phyloP scores from a whole-genome alignment of 768 basidiomycete species.

The Leccinum longicurvipes region DNA sequence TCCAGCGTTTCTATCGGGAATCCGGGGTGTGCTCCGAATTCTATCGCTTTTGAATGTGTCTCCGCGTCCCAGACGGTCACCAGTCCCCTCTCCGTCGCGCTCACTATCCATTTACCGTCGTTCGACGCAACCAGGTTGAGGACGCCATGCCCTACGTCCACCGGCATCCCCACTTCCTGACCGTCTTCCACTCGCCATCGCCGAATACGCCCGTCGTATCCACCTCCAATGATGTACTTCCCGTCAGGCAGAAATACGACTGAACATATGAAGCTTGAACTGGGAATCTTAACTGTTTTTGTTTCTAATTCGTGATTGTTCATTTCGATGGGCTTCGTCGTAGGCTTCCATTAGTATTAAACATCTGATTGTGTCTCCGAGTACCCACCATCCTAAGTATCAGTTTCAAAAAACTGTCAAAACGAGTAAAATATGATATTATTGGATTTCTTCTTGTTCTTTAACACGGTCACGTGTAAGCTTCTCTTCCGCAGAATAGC shows the following conservation, averaged over 20 bases:
- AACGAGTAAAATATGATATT: too few species aligned
- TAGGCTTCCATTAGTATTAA: not conserved
- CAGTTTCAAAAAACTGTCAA: too few species aligned
- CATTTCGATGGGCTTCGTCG: not conserved
- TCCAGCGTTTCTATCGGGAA: constrained; percentile 1
- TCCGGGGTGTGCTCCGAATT: constrained; percentile 1
- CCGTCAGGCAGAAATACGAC: not conserved
- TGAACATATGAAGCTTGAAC: not conserved
- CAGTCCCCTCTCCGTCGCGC: not conserved
- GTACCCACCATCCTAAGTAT: not conserved
- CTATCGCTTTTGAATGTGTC: not conserved
- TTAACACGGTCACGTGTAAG: not conserved
- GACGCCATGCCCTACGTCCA: not conserved
- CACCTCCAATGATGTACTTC: constrained; percentile 2
- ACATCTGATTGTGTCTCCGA: not conserved
- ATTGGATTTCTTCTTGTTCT: not conserved
- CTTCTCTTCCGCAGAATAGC: too few species aligned
- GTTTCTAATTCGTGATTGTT: not conserved
- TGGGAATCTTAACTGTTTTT: not conserved
- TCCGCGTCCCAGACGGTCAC: constrained; percentile 4
- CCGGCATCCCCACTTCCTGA: not conserved
- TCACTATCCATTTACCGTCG: constrained; percentile 10
- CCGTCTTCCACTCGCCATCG: constrained; percentile 2
- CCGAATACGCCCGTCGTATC: not conserved
- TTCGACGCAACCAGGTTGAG: not conserved